Conservation (phyloP, 352 stramenopile genomes). For the Phytophthora pluvialis region DNA sequence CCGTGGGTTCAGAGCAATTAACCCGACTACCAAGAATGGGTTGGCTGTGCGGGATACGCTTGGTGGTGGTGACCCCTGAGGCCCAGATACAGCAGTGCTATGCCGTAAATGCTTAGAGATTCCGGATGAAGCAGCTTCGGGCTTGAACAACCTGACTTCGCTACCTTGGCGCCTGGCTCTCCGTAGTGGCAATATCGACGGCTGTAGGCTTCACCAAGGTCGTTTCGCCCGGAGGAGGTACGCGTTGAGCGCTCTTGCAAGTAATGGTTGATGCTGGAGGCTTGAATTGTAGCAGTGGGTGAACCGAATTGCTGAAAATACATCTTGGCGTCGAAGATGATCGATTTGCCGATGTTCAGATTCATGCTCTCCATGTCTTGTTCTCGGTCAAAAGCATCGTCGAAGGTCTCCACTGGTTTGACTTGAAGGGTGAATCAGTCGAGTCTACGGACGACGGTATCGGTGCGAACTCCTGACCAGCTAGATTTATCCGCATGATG, state of each 20-base stretch:
- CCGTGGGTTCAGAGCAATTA: slow-evolving; percentile 12
- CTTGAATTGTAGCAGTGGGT: slow-evolving; percentile 14
- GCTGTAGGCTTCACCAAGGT: neutral
- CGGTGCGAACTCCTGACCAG: slow-evolving; percentile 6
- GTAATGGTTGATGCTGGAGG: slow-evolving; percentile 6
- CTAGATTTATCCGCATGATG: slow-evolving; percentile 28
- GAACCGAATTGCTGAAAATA: slow-evolving; percentile 38
- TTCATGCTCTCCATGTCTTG: slow-evolving; percentile 29
- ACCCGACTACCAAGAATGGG: slow-evolving; percentile 12
- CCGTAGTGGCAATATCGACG: slow-evolving; percentile 4
- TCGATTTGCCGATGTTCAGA: slow-evolving; percentile 41
- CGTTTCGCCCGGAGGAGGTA: neutral
- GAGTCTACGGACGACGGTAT: neutral
- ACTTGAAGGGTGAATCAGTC: slow-evolving; percentile 14
- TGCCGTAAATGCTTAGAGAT: slow-evolving; percentile 11
- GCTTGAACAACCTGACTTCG: slow-evolving; percentile 24
- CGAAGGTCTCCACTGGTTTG: slow-evolving; percentile 31
- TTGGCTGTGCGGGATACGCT: slow-evolving; percentile 3
- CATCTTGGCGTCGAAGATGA: slow-evolving; percentile 35
- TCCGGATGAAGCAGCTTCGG: slow-evolving; percentile 17
- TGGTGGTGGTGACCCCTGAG: slow-evolving; percentile 1
- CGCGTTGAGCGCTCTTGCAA: neutral
- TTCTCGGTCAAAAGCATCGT: slow-evolving; percentile 32
- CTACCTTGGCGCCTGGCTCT: neutral
- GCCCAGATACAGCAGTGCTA: neutral